Evolutionary conservation across 495 filamentous ascomycete species (phyloP).

Genomic region (Neurospora hispaniola): DNA sequence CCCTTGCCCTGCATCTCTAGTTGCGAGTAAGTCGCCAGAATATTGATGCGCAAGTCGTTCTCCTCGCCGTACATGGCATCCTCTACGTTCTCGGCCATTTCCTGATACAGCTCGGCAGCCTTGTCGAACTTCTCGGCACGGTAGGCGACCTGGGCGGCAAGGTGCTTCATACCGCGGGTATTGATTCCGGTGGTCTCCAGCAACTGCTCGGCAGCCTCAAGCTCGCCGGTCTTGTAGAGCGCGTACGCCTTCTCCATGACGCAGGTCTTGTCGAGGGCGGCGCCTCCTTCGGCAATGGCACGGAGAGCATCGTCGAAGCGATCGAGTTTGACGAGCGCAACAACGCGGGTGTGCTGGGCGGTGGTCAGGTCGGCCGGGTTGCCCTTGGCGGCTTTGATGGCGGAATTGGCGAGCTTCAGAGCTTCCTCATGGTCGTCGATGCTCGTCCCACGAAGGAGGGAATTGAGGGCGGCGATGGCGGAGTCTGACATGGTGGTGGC

Average conservation of each 20-base stretch:
- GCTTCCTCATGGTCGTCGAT: conserved; percentile 39
- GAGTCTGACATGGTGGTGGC: conserved; percentile 25
- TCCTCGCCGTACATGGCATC: conserved; percentile 51
- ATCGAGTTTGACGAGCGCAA: conserved; percentile 87
- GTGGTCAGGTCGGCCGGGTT: conserved; percentile 39
- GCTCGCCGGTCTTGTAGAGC: conserved; percentile 73
- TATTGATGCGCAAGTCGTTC: conserved; percentile 81
- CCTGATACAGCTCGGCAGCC: conserved; percentile 58
- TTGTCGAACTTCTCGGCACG: conserved; percentile 70
- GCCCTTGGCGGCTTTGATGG: conserved; percentile 64
- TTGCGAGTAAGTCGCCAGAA: conserved; percentile 70
- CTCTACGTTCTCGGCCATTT: conserved; percentile 40
- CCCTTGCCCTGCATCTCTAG: conserved; percentile 65
- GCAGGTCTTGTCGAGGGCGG: conserved; percentile 54
- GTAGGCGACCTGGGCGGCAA: conserved; percentile 85
- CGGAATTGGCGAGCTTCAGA: conserved; percentile 35
- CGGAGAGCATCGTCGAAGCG: conserved; percentile 83
- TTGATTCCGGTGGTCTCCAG: conserved; percentile 29
- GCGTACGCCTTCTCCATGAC: conserved; percentile 80
- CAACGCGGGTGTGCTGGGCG: conserved; percentile 66
- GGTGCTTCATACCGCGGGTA: conserved; percentile 53
- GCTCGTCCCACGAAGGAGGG: conserved; percentile 35
- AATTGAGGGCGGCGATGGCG: conserved; percentile 39
- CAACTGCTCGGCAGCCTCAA: conserved; percentile 59
- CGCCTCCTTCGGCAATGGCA: conserved; percentile 60